Base-by-base conservation (phyloP, 75 land plant genomes). In the Chamaecyparis obtusa region DNA sequence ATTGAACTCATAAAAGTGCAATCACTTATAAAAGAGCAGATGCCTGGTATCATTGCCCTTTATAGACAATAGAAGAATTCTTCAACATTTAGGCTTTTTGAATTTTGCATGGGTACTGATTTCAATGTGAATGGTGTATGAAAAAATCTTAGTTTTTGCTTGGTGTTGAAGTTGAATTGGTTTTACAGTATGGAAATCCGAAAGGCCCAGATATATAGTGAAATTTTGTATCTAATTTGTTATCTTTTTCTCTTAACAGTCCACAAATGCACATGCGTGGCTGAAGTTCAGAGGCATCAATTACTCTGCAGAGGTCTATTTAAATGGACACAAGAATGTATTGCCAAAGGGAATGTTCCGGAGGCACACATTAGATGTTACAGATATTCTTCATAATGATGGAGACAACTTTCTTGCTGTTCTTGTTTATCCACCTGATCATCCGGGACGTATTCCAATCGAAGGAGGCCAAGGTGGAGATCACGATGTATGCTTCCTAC, bases 391-490 rank as follows among this genome's bases (percentile, higher is more conserved):
- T 44, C 86, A 92, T 85, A 76, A 87, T 16, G 89, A 89, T 87
- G 99, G 97, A 54, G 78, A 92, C 74, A 98, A 98, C 85, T 87
- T 90, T 78, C 90, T 98, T 41, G 99, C 98, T 17, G 97, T 98
- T 82, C 90, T 95, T 71, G 96, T 98, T 88, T 88, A 98, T 89
- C 99, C 99, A 85, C 99, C 99, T 54, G 99, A 96, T 91, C 93
- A 98, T 90, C 99, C 99, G 71, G 99, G 99, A 27, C 87, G 35
- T 24, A 98, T 98, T 87, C 99, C 99, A 81, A 92, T 91, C 37
- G 90, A 93, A 85, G 99, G 99, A 32, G 99, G 99, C 41, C 99
- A 98, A 95, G 99, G 99, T 85, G 99, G 99, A 82, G 99, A 98
- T 93, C 99, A 98, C 89, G 96, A 96, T 90, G 99, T 98, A 87